Evolutionary conservation across 352 stramenopile genomes (phyloP), one percentile per base, ranked within the genome.

Genomic region (Blastocystis sp.): DNA sequence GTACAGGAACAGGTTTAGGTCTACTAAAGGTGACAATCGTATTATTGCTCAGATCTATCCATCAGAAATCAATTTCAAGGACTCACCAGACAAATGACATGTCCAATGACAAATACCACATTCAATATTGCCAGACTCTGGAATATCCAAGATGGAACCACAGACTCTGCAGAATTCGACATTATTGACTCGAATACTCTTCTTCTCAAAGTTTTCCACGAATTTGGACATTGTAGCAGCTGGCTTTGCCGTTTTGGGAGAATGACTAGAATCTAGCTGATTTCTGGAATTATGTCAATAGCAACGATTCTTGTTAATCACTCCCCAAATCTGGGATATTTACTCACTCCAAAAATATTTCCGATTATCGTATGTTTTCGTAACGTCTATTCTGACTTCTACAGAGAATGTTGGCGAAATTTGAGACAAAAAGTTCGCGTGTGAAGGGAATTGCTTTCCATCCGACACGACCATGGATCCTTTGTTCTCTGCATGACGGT

Each of bases 361-460:
- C 39, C 39, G 39, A 46, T 46, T 46, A 9, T 46, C 39, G 2
- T 46, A 9, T 46, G 39, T 46, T 46, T 14, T 16, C 54, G 12
- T n/a, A 61, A 61, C 19, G 54, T 32, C 27, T 61, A 61, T 61
- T 61, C 54, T 46, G 39, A 32, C 54, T 5, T 61, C 5, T 32
- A 14, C 24, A 51, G 14, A 56, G 43, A 27, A 99, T 98, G 95
- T 90, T 98, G 89, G 98, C 95, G 86, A 99, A 99, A 91, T 99
- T 99, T 90, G 96, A 98, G 92, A 97, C 94, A 88, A 99, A 99
- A 93, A 98, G 95, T 88, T 98, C 97, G 88, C 93, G 97, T 85
- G 97, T 99, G 9, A 99, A 99, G 91, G 97, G 97, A 1, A 92
- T 99, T 59, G 94, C 94, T 77, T 99, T 99, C 92, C 97, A 99